Base-by-base conservation (phyloP, 768 basidiomycete genomes). In the Suillus decipiens region DNA sequence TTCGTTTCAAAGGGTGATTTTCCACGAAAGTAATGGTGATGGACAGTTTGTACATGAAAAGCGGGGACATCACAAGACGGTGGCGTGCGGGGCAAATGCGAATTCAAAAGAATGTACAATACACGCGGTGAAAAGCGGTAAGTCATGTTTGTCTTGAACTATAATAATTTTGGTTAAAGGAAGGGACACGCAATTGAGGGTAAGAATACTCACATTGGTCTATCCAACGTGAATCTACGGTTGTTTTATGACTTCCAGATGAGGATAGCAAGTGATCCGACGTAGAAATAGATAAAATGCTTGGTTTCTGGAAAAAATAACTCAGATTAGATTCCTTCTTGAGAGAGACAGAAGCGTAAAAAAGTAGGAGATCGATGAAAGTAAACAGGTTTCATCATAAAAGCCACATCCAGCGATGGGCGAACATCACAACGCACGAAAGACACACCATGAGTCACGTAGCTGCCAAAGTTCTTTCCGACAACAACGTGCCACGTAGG, bases 401-500 rank as follows among this genome's bases (percentile, higher is more conserved):
- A 51, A 36, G 39, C 8, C 15, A 19, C 53, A 19, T 11, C 56
- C 12, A 11, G 2, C 39, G 56, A 28, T 56, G 39, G 37, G 39
- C 24, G 60, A 22, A n/a, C 11, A 34, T 12, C 6, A 41, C 28
- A 31, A 19, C 17, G 24, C 28, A 62, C 61, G 62, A 33, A 64
- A 60, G 37, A 77, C 89, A 70, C 68, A 96, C 95, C 96, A 72
- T 97, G 96, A 51, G 96, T 97, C 48, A 98, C 96, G 74, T 96
- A 98, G 79, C 92, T 94, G 58, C 96, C 96, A 86, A 96, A 98
- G 81, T 98, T 97, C 84, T 96, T 98, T 64, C 96, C 96, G 58
- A 96, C 96, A 68, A 99, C 95, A 76, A 95, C 95, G 76, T 99
- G 96, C 96, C 96, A 99, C 69, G 96, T 97, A 62, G 93, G 88